phyloP scores from a whole-genome alignment of 805 yeast genomes.

The Ogataea ramenticola region DNA sequence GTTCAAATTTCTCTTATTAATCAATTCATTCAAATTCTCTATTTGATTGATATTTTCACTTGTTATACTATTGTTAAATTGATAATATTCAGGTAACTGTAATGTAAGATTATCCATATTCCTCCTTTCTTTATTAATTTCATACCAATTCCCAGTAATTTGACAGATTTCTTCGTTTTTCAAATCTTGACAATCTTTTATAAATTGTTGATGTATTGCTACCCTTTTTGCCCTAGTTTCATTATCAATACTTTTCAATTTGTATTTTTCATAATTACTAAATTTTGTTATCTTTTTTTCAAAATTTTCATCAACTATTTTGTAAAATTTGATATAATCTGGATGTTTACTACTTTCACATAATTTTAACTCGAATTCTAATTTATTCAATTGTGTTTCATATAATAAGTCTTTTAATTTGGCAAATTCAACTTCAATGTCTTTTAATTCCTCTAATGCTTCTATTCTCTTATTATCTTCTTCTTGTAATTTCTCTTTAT shows the following conservation, averaged over 20 bases:
- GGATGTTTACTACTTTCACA: constrained; percentile 91
- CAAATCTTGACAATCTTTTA: constrained; percentile 58
- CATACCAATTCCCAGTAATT: constrained; percentile 86
- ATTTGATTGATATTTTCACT: constrained; percentile 16
- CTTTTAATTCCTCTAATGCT: constrained; percentile 68
- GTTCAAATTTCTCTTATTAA: constrained; percentile 58
- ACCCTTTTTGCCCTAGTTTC: constrained; percentile 78
- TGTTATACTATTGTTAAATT: constrained; percentile 20
- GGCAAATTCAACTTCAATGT: constrained; percentile 84
- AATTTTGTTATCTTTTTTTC: constrained; percentile 50
- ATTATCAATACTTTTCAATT: constrained; percentile 65
- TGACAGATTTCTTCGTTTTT: constrained; percentile 58
- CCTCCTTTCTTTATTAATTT: constrained; percentile 81
- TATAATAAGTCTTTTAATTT: constrained; percentile 74
- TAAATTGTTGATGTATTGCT: constrained; percentile 75
- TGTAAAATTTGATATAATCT: constrained; percentile 66
- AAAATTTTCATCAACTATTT: constrained; percentile 64
- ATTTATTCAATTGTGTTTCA: constrained; percentile 70
- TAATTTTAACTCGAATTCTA: constrained; percentile 78
- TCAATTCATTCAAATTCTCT: constrained; percentile 34
- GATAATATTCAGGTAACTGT: constrained; percentile 39
- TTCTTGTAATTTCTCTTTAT: constrained; percentile 16
- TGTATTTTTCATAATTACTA: constrained; percentile 46
- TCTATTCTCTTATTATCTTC: constrained; percentile 41
- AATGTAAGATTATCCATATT: constrained; percentile 63